Evolutionary conservation across 306 rosid genomes (phyloP), one percentile per base, ranked within the genome.

Genomic region (Adenanthera pavonina): DNA sequence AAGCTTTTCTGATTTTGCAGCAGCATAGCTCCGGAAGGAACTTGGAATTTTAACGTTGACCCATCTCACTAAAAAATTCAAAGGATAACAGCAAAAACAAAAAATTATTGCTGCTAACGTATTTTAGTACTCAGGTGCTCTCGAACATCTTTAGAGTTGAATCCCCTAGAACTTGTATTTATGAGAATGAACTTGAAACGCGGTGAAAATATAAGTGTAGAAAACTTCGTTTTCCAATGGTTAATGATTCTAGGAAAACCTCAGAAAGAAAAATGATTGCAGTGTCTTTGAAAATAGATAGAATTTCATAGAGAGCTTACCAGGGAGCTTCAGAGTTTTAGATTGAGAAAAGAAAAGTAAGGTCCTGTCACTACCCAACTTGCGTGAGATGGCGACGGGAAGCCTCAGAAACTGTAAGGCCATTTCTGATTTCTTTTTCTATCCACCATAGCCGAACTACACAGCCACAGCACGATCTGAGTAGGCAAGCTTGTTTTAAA

Each of bases 381-480:
- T 73, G 88, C 84, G 76, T 52, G 89, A 82, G 80, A 84, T 65
- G 72, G 34, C 38, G 15, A 65, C 3, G 5, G 90, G 89, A 61
- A 81, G 69, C 83, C 88, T 92, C 53, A 90, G 86, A 59, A 85
- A 84, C 54, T 85, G 94, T 10, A 78, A 70, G 51, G 91, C 92
- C 91, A 88, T 88, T 75, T 71, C 80, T 25, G 67, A 38, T 52
- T 57, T 43, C 15, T 6, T 15, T 47, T 14, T 14, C 46, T 40
- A 67, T 78, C 33, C 44, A 3, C 52, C 67, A 78, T 66, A 51
- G 44, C 56, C 34, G 41, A 36, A 54, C 51, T 2, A n/a, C 13
- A 25, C 13, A 75, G 79, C 30, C 13, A 9, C 38, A 25, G 1
- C 30, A 25, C 30, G 30, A 25, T 25, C 30, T 25, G 30, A 25